Evolutionary conservation across 1,284 basidiomycete species (phyloP), one percentile per base, ranked within the genome.

Genomic region (Ustilago crameri): DNA sequence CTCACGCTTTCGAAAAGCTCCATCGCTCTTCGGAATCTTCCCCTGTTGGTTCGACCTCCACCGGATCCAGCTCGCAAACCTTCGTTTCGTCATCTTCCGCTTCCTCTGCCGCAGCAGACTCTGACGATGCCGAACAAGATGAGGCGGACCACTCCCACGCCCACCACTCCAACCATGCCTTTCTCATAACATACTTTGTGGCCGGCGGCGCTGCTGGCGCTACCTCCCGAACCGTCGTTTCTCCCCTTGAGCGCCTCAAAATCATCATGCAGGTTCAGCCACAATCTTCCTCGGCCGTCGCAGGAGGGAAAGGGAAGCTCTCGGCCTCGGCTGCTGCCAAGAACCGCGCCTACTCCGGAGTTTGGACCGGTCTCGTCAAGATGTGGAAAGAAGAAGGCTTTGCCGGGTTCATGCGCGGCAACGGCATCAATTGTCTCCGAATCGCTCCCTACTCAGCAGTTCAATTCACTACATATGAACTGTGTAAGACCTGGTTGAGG

Each of bases 371-470:
- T 4, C 68, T 83, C 0, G 47, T 56, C 40, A 79, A 78, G 52
- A 96, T 96, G 90, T 95, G 92, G 91, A 86, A 86, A 74, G 93
- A 95, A 82, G 95, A 97, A 84, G 95, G 94, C 1, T 91, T 94
- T 83, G 88, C 85, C 76, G 95, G 95, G 3, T 94, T 90, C 84
- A 95, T 96, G 93, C 88, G 93, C 50, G 87, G 86, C 10, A 87
- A 87, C 68, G 93, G 93, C 15, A 92, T 95, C 82, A 97, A 97
- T 84, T 95, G 94, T 83, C 83, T 96, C 71, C 88, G 94, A 53
- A 93, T 93, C 73, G 88, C 93, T 59, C 86, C 86, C 9, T 87
- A 86, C 80, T 91, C 90, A 68, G 91, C 92, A 22, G 91, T 97
- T 17, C 94, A 97, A 82, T 97, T 97, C 83, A 92, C 93, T 0